A percentile compares a stretch with the other conserved stretches of the same genome.
Evolutionary conservation across 352 stramenopile genomes (phyloP).

Genomic region (Phytophthora ohioensis): DNA sequence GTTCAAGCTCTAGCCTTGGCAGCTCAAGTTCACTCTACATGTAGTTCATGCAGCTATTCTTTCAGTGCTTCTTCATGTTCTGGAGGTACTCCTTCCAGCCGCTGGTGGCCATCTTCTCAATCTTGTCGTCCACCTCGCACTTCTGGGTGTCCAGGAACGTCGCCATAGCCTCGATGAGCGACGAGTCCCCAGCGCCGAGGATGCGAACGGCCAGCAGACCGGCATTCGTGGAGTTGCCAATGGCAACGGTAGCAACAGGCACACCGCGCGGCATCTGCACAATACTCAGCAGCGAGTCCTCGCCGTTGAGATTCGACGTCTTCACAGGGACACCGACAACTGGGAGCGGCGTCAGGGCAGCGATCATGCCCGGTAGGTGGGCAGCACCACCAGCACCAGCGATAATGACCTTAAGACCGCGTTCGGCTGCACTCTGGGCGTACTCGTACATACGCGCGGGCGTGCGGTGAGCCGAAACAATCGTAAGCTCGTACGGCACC

Average conservation of each 20-base stretch:
- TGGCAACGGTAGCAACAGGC: constrained; percentile 98
- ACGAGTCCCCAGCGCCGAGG: constrained; percentile 80
- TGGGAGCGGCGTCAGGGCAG: constrained; percentile 83
- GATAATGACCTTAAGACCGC: constrained; percentile 94
- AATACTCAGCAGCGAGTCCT: constrained; percentile 98
- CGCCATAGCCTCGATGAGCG: constrained; percentile 90
- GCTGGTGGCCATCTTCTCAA: constrained; percentile 83
- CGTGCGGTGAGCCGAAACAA: constrained; percentile 99
- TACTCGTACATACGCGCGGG: constrained; percentile 97
- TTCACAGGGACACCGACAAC: constrained; percentile 98
- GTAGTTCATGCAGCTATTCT: constrained; percentile 7
- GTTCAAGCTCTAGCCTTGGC: constrained; percentile 13
- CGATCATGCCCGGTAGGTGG: constrained; percentile 97
- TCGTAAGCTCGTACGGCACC: constrained; percentile 97
- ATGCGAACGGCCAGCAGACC: constrained; percentile 98
- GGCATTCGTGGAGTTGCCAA: constrained; percentile 98
- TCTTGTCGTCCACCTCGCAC: constrained; percentile 94
- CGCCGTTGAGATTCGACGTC: constrained; percentile 96
- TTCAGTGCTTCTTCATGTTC: constrained; percentile 63
- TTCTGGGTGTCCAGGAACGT: constrained; percentile 94
- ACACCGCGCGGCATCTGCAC: constrained; percentile 99
- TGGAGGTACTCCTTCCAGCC: constrained; percentile 94
- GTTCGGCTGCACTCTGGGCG: constrained; percentile 87
- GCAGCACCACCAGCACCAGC: constrained; percentile 97
- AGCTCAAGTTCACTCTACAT: constrained; percentile 1